Conservation (phyloP, 306 rosid species). For the Acacia crassicarpa region DNA sequence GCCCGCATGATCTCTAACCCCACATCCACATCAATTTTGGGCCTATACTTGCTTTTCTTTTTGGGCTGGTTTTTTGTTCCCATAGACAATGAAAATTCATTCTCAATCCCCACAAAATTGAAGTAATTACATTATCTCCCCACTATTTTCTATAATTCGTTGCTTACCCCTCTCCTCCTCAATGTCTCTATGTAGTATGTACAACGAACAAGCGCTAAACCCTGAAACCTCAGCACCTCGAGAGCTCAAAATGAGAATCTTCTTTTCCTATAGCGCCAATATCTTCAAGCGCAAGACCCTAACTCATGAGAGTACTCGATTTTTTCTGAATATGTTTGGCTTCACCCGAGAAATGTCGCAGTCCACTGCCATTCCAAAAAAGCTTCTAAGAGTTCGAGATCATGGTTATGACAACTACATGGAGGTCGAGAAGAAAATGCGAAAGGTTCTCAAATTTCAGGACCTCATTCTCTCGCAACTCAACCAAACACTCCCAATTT, state of each 20-base stretch:
- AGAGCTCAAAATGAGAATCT: conserved; percentile 39
- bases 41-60: not conserved
- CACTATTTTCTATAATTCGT: not conserved
- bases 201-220: conserved; percentile 25
- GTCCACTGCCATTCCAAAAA: conserved; percentile 81
- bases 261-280: conserved; percentile 28
- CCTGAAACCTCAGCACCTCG: conserved; percentile 29
- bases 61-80: not conserved
- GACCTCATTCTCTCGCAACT: conserved; percentile 58
- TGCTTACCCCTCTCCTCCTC: not conserved
- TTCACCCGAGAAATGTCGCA: conserved; percentile 51
- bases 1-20: too few relatives aligned
- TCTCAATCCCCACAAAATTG: not conserved
- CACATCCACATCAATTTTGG: not conserved
- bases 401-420: conserved; percentile 89
- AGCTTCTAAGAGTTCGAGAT: conserved; percentile 67
- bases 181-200: not conserved
- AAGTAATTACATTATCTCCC: not conserved
- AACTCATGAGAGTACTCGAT: conserved; percentile 15
- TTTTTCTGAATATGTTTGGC: conserved; percentile 31
- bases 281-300: conserved; percentile 32
- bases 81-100: not conserved
- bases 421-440: conserved; percentile 85
- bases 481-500: conserved; percentile 58
- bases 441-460: conserved; percentile 75